Percentiles rank a stretch among this genome's conserved stretches.
Conservation (phyloP, 257 asterid genomes). For the Solanum etuberosum region DNA sequence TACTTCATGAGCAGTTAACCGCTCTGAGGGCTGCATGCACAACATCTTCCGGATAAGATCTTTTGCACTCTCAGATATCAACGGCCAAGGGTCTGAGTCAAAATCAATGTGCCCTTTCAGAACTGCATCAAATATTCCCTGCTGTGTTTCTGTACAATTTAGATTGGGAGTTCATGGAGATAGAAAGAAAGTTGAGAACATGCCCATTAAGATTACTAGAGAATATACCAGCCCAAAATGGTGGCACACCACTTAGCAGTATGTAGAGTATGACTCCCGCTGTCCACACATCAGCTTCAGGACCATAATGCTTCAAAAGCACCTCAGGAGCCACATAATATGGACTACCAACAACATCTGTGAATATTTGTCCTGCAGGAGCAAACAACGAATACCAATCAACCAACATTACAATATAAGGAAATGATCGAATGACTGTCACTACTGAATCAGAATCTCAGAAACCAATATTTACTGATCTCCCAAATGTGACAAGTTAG, state of each 20-base stretch:
- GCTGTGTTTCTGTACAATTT: not conserved
- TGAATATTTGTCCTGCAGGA: not conserved
- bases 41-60: conserved; percentile 1
- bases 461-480: not conserved
- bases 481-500: not conserved
- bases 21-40: not conserved
- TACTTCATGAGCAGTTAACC: conserved; percentile 4
- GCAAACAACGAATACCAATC: not conserved
- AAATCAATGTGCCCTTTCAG: conserved; percentile 1
- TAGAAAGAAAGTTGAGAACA: not conserved
- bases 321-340: conserved; percentile 6
- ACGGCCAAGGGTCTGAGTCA: conserved; percentile 4
- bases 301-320: conserved; percentile 4
- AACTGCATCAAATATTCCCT: not conserved
- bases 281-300: conserved; percentile 4
- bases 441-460: not conserved
- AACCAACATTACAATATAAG: not conserved
- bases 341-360: conserved; percentile 6
- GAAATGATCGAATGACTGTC: not conserved
- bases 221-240: conserved; percentile 3
- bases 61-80: conserved; percentile 3
- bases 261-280: not conserved
- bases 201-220: not conserved
- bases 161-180: not conserved
- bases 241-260: conserved; percentile 4